Conservation (phyloP, 208 protist genomes). For the Phytomonas sp. region DNA sequence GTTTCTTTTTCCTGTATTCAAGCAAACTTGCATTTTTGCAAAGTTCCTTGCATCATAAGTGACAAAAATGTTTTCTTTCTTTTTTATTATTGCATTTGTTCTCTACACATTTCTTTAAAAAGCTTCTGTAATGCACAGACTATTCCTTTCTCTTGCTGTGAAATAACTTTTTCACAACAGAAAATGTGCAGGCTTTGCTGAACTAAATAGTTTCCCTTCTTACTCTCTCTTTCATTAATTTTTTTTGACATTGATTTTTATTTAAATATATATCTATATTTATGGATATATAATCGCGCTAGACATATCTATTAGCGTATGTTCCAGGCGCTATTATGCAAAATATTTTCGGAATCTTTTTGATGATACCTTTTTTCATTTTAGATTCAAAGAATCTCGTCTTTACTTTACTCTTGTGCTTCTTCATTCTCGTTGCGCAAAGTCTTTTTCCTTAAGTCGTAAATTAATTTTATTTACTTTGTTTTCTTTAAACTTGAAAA, state of each 20-base stretch:
- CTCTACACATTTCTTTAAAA: not conserved
- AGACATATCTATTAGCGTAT: not conserved
- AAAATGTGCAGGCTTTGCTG: not conserved
- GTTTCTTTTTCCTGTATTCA: not conserved
- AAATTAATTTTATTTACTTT: conserved; percentile 4
- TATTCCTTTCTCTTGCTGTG: not conserved
- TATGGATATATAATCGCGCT: conserved; percentile 1
- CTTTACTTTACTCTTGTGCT: conserved; percentile 2
- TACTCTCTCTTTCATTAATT: conserved; percentile 1
- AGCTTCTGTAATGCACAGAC: not conserved
- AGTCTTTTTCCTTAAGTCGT: conserved; percentile 11
- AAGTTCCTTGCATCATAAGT: not conserved
- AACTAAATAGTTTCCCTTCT: conserved; percentile 2
- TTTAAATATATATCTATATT: not conserved
- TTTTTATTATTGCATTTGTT: not conserved
- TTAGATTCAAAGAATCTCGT: conserved; percentile 4
- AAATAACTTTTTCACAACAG: not conserved
- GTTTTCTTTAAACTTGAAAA: conserved; percentile 2
- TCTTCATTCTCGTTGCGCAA: not conserved
- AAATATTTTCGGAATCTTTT: not conserved
- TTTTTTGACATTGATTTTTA: conserved; percentile 5
- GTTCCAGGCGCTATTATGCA: not conserved
- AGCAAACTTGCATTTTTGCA: not conserved
- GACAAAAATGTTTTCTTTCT: not conserved
- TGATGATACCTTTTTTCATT: conserved; percentile 4